A percentile compares a stretch with the other conserved stretches of the same genome.
Conservation (phyloP, 345 rosid genomes). For the Physaria fendleri region DNA sequence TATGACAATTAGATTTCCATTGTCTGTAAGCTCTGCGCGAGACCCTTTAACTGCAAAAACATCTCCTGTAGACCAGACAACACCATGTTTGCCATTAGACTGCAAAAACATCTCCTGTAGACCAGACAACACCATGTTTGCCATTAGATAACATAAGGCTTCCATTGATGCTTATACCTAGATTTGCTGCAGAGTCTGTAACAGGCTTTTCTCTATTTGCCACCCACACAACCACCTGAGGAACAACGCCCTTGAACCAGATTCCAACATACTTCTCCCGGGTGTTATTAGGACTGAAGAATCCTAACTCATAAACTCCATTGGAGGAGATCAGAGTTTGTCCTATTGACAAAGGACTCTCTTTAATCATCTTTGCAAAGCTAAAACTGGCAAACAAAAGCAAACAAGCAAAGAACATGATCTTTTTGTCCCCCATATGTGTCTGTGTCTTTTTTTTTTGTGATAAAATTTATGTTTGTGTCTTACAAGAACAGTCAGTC, state of each 20-base stretch:
- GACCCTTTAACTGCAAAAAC: neutral
- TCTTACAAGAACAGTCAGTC: neutral
- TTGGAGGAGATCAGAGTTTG: conserved; percentile 9
- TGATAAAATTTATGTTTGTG: too few relatives aligned
- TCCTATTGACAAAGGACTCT: neutral
- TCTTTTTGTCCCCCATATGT: neutral
- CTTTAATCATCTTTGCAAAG: neutral
- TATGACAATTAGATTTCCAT: conserved; percentile 7
- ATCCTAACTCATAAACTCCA: conserved; percentile 23
- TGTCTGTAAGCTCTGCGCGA: conserved; percentile 15
- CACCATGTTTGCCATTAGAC: neutral
- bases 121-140: conserved; percentile 15
- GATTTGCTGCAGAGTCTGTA: conserved; percentile 1
- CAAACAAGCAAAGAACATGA: neutral
- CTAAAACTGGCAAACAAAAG: neutral
- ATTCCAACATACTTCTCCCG: conserved; percentile 28
- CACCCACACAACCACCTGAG: conserved; percentile 33
- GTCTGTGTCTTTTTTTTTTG: too few relatives aligned
- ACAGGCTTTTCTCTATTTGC: conserved; percentile 38
- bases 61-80: conserved; percentile 18
- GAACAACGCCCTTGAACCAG: conserved; percentile 29
- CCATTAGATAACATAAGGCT: conserved; percentile 3
- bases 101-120: neutral
- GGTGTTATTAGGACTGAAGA: conserved; percentile 10
- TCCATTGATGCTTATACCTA: conserved; percentile 13